Conservation (phyloP, 2,329 filamentous ascomycete genomes). For the Parafenestella ontariensis region DNA sequence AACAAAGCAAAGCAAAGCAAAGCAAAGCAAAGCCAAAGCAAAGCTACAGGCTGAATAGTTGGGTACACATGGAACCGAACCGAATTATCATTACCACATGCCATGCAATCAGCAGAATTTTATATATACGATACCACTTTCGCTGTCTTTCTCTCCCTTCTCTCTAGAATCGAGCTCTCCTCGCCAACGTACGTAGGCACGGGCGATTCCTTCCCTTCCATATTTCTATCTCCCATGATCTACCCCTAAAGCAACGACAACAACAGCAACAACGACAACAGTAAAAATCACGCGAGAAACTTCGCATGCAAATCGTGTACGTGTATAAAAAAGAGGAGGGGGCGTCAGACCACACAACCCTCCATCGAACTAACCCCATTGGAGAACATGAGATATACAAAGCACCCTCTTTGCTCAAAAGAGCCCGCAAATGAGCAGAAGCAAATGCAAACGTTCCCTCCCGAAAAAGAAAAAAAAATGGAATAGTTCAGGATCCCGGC, state of each 20-base stretch:
- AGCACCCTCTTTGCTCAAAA: constrained; percentile 15
- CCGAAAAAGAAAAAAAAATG: background rate
- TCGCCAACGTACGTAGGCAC: no score
- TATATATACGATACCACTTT: background rate
- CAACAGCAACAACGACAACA: background rate
- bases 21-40: no score
- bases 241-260: background rate
- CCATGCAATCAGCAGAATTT: background rate
- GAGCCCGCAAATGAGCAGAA: constrained; percentile 18
- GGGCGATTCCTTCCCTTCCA: no score
- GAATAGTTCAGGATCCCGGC: no score
- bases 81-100: background rate
- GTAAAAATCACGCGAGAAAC: constrained; percentile 1
- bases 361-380: no score
- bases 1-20: no score
- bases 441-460: constrained; percentile 1
- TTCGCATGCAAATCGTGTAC: constrained; percentile 16
- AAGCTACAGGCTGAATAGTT: no score
- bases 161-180: no score
- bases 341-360: no score
- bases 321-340: background rate
- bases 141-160: background rate
- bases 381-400: constrained; percentile 8
- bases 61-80: no score
- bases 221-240: no score